Conservation (phyloP, 2,329 filamentous ascomycete species). For the Botrytis porri region DNA sequence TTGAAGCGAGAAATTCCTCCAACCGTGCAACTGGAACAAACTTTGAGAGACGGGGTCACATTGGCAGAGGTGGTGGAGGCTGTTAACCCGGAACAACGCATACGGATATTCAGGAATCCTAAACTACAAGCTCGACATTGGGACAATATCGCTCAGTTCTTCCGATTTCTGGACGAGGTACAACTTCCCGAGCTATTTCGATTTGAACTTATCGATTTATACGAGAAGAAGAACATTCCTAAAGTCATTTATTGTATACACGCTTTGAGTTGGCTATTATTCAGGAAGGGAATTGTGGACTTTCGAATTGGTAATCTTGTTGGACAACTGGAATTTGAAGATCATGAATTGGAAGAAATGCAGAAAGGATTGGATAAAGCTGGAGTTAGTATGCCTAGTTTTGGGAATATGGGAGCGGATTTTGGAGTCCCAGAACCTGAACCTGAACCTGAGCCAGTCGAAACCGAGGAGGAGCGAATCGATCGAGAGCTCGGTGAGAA, state of each 20-base stretch:
- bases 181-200: constrained; percentile 93
- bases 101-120: constrained; percentile 80
- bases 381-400: constrained; percentile 93
- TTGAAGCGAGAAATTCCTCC: constrained; percentile 82
- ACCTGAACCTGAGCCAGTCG: constrained; percentile 70
- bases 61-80: constrained; percentile 91
- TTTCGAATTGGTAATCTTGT: constrained; percentile 97
- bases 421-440: constrained; percentile 77
- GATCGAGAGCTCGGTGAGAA: constrained; percentile 78
- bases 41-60: constrained; percentile 86
- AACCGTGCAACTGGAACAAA: constrained; percentile 91
- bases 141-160: constrained; percentile 96
- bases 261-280: constrained; percentile 94
- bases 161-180: constrained; percentile 86
- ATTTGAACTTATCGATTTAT: constrained; percentile 94
- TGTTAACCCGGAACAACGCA: constrained; percentile 71
- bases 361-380: constrained; percentile 96
- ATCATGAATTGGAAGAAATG: constrained; percentile 94
- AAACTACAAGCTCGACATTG: constrained; percentile 93
- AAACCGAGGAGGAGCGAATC: constrained; percentile 87
- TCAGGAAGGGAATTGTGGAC: constrained; percentile 88
- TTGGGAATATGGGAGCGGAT: constrained; percentile 93
- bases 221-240: constrained; percentile 99
- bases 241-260: constrained; percentile 99
- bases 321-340: constrained; percentile 93